Percentiles rank a stretch among this genome's conserved stretches.
phyloP scores from a whole-genome alignment of 768 basidiomycete species.

The Psilocybe tampanensis region DNA sequence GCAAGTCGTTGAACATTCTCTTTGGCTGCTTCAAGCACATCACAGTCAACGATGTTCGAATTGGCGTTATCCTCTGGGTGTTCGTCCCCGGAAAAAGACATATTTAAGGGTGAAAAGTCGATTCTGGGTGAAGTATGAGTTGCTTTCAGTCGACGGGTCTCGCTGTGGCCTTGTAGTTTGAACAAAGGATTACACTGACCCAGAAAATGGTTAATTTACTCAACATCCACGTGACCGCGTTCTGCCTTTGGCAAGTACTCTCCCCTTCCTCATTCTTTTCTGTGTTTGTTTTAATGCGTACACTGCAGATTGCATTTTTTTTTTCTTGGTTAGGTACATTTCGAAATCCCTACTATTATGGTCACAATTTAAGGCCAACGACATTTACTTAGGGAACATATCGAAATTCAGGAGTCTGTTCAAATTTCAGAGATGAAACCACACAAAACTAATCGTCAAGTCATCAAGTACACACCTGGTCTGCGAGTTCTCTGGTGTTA shows the following conservation, averaged over 20 bases:
- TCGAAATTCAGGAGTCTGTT: conserved; percentile 62
- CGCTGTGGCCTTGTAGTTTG: too few species aligned
- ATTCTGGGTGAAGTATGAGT: neutral
- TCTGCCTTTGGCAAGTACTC: too few species aligned
- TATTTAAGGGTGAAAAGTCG: neutral
- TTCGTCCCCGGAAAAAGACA: neutral
- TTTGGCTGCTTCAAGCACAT: conserved; percentile 80
- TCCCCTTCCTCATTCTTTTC: too few species aligned
- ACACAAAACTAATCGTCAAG: neutral
- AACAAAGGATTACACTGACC: too few species aligned
- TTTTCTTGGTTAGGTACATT: too few species aligned
- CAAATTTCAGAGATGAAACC: neutral
- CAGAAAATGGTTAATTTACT: too few species aligned
- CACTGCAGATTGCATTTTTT: too few species aligned
- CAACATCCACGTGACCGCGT: too few species aligned
- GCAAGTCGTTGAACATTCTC: conserved; percentile 87
- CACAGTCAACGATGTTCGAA: conserved; percentile 69
- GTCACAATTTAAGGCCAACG: too few species aligned
- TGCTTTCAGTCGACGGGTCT: too few species aligned
- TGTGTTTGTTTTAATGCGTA: too few species aligned
- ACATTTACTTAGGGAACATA: conserved; percentile 41
- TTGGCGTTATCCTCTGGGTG: neutral
- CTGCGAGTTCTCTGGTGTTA: conserved; percentile 66
- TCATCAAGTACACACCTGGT: conserved; percentile 47
- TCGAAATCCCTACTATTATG: too few species aligned